Percentiles rank a stretch among this genome's conserved stretches.
Evolutionary conservation across 2,329 filamentous ascomycete species (phyloP).

Genomic region (Lasiodiplodia sp.): DNA sequence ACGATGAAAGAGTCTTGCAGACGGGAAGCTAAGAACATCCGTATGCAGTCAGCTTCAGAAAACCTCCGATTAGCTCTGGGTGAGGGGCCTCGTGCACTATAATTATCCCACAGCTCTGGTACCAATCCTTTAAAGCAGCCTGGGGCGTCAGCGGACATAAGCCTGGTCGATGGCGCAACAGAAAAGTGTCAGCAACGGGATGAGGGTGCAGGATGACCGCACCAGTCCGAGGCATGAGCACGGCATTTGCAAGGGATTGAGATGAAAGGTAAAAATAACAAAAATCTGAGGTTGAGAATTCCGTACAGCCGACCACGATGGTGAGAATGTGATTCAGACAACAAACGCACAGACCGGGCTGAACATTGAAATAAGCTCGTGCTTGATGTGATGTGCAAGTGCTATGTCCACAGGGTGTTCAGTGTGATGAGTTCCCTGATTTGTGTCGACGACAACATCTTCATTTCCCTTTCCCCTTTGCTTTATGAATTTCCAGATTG

Average conservation of each 20-base stretch:
- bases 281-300: not conserved
- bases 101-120: not conserved
- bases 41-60: not conserved
- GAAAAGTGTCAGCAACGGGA: conserved; percentile 10
- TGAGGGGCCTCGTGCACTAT: not conserved
- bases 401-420: conserved; percentile 14
- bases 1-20: not conserved
- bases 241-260: not conserved
- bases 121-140: not conserved
- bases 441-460: not conserved
- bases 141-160: not conserved
- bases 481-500: not conserved
- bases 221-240: conserved; percentile 4
- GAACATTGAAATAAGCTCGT: conserved; percentile 15
- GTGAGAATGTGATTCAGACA: not conserved
- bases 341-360: not conserved
- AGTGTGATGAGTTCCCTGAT: not conserved
- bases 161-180: conserved; percentile 7
- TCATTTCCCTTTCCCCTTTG: conserved; percentile 23
- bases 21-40: not conserved
- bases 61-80: not conserved
- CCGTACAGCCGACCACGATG: not conserved
- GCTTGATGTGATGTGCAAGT: not conserved
- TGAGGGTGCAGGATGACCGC: not conserved
- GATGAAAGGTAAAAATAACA: not conserved